Percentiles rank a stretch among this genome's conserved stretches.
Evolutionary conservation across 768 basidiomycete species (phyloP).

Genomic region (Podaxis sp.): DNA sequence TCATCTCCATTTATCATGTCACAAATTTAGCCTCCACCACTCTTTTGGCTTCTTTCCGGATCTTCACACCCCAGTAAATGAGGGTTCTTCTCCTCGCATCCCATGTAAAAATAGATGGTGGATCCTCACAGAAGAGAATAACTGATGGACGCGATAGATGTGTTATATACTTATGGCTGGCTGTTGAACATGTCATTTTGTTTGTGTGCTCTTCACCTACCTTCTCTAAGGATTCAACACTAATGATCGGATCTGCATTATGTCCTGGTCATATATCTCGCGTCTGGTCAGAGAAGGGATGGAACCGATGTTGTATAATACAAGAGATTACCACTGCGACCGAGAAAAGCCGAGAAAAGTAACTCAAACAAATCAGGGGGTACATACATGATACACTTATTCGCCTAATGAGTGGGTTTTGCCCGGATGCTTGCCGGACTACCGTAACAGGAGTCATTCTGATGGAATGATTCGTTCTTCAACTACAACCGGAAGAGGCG

Average conservation of each 20-base stretch:
- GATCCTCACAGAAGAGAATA: not conserved
- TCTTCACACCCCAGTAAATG: slow-evolving; percentile 5
- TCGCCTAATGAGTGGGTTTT: too few relatives aligned
- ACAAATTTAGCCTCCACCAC: slow-evolving; percentile 3
- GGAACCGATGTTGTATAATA: not conserved
- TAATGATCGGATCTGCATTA: not conserved
- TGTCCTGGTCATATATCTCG: not conserved
- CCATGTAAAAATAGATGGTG: slow-evolving; percentile 6
- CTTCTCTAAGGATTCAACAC: not conserved
- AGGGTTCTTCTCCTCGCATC: not conserved
- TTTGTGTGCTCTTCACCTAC: not conserved
- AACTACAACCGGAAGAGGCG: slow-evolving; percentile 27
- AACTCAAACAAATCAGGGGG: not conserved
- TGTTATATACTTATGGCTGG: not conserved
- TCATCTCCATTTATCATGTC: slow-evolving; percentile 1
- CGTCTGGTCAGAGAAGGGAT: not conserved
- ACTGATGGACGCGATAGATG: not conserved
- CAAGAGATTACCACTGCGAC: not conserved
- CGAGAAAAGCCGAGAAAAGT: not conserved
- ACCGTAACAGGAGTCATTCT: not conserved
- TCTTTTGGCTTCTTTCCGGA: not conserved
- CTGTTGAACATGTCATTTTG: not conserved
- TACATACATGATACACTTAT: not conserved
- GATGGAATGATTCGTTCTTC: too few relatives aligned
- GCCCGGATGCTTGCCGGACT: not conserved